These are phyloP conservation scores for Annona cherimola DNA, from an alignment of 164 flowering plant species.

Conservation along the genomic window DNA sequence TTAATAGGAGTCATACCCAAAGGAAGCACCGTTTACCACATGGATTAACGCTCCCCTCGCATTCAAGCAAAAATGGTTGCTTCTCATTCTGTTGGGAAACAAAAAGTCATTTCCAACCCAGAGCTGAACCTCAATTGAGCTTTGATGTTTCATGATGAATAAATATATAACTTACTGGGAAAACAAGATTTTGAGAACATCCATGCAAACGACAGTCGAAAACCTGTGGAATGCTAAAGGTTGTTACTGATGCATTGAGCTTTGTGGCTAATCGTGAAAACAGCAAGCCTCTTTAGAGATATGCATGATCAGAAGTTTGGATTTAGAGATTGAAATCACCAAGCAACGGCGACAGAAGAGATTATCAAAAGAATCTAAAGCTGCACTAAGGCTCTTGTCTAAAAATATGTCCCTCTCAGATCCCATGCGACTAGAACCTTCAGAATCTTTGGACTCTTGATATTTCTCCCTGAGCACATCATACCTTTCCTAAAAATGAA, in stretches of 20 bases:
- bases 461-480: conserved; percentile 40
- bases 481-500: conserved; percentile 63
- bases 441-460: conserved; percentile 16
- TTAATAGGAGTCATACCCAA: conserved; percentile 35
- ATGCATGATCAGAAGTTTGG: conserved; percentile 1
- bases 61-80: conserved; percentile 43
- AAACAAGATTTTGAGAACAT: conserved; percentile 66
- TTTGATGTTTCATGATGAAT: conserved; percentile 2
- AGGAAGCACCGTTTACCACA: conserved; percentile 85
- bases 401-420: conserved; percentile 32
- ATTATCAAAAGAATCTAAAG: conserved; percentile 93
- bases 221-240: conserved; percentile 39
- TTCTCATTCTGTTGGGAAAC: conserved; percentile 65
- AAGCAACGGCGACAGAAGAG: conserved; percentile 97
- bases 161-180: conserved; percentile 55
- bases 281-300: not conserved
- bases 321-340: conserved; percentile 36
- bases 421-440: conserved; percentile 28
- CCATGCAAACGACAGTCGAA: conserved; percentile 98
- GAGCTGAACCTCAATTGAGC: not conserved
- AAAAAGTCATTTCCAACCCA: not conserved
- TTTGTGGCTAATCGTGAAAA: not conserved
- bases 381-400: conserved; percentile 69
- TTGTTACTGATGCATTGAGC: conserved; percentile 1
- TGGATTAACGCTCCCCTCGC: conserved; percentile 69